phyloP scores from a whole-genome alignment of 495 filamentous ascomycete genomes.

The Hyaloscypha hepaticicola region DNA sequence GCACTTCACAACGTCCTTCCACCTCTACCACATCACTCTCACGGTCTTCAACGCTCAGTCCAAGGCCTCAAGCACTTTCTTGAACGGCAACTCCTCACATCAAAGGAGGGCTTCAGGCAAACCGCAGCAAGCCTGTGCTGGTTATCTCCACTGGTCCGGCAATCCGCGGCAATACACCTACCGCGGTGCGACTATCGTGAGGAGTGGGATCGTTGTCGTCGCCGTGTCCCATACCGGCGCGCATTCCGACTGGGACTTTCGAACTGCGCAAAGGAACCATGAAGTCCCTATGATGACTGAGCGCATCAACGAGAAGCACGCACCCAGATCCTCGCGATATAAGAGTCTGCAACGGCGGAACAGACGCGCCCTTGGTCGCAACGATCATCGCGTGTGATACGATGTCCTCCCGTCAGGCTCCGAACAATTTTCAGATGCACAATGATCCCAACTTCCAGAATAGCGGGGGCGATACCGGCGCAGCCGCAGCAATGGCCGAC shows the following conservation, averaged over 20 bases:
- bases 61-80: background rate
- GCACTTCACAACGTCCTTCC: background rate
- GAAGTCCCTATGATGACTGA: constrained; percentile 14
- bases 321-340: constrained; percentile 10
- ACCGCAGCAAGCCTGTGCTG: background rate
- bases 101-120: background rate
- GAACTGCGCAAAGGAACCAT: background rate
- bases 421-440: constrained; percentile 19
- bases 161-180: background rate
- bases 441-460: constrained; percentile 20
- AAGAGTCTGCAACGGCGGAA: background rate
- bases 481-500: constrained; percentile 21
- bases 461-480: constrained; percentile 8
- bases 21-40: background rate
- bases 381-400: background rate
- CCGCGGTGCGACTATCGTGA: background rate
- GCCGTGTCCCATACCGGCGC: background rate
- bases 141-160: background rate
- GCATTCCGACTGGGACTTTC: background rate
- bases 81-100: background rate
- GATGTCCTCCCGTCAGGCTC: constrained; percentile 25
- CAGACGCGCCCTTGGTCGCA: background rate
- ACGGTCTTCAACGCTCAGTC: background rate
- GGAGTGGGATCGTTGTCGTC: background rate
- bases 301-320: constrained; percentile 5